Conservation (phyloP, 1,284 basidiomycete genomes). For the Apiotrichum porosum region DNA sequence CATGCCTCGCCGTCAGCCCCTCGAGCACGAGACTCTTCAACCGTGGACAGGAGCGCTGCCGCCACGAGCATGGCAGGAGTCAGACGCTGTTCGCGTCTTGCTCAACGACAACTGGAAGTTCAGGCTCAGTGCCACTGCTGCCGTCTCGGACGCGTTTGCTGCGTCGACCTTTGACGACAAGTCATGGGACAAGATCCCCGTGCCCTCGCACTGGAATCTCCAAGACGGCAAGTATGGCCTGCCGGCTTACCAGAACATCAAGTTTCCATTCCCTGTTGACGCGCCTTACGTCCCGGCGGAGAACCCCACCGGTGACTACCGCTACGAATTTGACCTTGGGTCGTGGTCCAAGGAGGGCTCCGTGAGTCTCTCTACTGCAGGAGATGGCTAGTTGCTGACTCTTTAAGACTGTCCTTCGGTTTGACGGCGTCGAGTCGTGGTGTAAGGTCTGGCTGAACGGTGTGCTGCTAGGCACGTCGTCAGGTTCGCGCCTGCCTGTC, state of each 20-base stretch:
- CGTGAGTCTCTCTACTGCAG: not conserved
- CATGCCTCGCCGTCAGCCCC: not conserved
- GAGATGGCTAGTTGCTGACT: not conserved
- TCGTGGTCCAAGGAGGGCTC: constrained; percentile 4
- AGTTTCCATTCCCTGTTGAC: constrained; percentile 14
- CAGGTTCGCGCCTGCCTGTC: constrained; percentile 7
- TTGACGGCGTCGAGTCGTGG: constrained; percentile 20
- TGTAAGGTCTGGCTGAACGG: constrained; percentile 19
- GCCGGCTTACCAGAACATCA: constrained; percentile 16
- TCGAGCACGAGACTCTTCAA: constrained; percentile 10
- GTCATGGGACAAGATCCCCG: constrained; percentile 8
- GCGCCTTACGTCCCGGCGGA: constrained; percentile 12
- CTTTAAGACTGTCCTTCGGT: constrained; percentile 12
- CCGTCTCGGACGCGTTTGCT: constrained; percentile 1
- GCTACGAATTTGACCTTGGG: constrained; percentile 5
- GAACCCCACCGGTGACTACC: constrained; percentile 22
- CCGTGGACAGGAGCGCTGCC: constrained; percentile 6
- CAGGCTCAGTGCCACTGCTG: constrained; percentile 9
- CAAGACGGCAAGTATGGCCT: constrained; percentile 12
- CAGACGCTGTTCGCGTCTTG: constrained; percentile 5
- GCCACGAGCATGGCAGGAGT: constrained; percentile 13
- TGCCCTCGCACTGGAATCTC: constrained; percentile 15
- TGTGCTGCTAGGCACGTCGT: constrained; percentile 2
- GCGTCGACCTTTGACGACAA: constrained; percentile 1
- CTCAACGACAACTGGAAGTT: constrained; percentile 25